phyloP scores from a whole-genome alignment of 306 rosid genomes.

The Dalbergia cultrata region DNA sequence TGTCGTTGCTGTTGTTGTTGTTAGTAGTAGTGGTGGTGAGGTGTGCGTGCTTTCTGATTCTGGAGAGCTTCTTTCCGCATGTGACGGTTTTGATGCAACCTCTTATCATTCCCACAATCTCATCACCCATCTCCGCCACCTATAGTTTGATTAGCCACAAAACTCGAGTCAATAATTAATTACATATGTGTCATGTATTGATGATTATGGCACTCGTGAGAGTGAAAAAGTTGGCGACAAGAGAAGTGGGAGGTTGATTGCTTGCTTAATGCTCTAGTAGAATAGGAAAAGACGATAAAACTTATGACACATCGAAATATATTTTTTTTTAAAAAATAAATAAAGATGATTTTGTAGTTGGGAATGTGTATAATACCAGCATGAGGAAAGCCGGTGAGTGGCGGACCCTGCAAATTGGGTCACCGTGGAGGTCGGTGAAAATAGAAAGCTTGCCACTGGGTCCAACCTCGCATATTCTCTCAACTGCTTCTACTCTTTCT shows the following conservation, averaged over 20 bases:
- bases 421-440: conserved; percentile 88
- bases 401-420: conserved; percentile 98
- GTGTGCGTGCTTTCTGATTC: conserved; percentile 50
- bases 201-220: neutral
- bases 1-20: neutral
- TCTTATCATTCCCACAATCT: conserved; percentile 88
- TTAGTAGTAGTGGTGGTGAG: neutral
- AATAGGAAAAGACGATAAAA: conserved; percentile 7
- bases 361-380: conserved; percentile 65
- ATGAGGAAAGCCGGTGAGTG: conserved; percentile 90
- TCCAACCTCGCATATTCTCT: conserved; percentile 84
- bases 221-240: neutral
- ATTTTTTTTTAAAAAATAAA: neutral
- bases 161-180: neutral
- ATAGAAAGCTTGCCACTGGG: conserved; percentile 77
- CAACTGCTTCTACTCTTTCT: conserved; percentile 71
- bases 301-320: neutral
- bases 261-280: neutral
- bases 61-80: conserved; percentile 70
- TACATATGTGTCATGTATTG: neutral
- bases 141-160: conserved; percentile 40
- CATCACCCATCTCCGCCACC: conserved; percentile 82
- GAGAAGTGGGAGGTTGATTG: neutral
- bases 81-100: conserved; percentile 96
- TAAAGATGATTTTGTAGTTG: no score